Evolutionary conservation across 805 yeast species (phyloP).

Genomic region (Jamesozyma hellenica): DNA sequence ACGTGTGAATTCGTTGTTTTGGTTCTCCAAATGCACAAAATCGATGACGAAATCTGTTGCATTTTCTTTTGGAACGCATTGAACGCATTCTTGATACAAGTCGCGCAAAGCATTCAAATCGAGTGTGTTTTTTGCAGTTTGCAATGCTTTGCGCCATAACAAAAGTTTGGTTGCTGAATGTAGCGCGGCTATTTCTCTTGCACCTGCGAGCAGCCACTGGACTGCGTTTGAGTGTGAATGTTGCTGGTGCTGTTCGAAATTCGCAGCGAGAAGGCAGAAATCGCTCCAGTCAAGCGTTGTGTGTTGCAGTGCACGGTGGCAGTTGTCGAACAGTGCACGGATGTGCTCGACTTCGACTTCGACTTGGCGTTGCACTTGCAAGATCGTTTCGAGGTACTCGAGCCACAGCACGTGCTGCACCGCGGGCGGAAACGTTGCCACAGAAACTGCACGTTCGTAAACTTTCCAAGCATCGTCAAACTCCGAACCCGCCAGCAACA

Average conservation of each 20-base stretch:
- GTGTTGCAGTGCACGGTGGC: no score
- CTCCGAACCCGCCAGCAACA: constrained; percentile 50
- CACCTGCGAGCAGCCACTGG: constrained; percentile 29
- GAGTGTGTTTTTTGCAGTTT: constrained; percentile 31
- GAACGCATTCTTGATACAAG: constrained; percentile 44
- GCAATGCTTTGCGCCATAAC: constrained; percentile 36
- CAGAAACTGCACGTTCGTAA: constrained; percentile 44
- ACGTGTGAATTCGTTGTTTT: constrained; percentile 42
- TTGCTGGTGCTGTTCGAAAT: no score
- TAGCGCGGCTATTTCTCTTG: constrained; percentile 16
- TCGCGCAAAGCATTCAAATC: constrained; percentile 38
- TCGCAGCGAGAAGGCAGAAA: no score
- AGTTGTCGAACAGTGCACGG: no score
- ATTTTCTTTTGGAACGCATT: constrained; percentile 34
- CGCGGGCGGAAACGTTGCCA: constrained; percentile 42
- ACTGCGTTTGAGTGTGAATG: no score
- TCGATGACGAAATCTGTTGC: constrained; percentile 37
- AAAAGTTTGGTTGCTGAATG: constrained; percentile 24
- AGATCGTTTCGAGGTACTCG: no score
- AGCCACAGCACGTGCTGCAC: no score
- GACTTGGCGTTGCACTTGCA: constrained; percentile 36
- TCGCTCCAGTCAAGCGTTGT: no score
- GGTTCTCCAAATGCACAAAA: constrained; percentile 50
- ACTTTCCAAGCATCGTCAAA: constrained; percentile 24
- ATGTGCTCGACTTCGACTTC: constrained; percentile 26